Evolutionary conservation across 257 asterid genomes (phyloP).

Genomic region (Coffea eugenioides): DNA sequence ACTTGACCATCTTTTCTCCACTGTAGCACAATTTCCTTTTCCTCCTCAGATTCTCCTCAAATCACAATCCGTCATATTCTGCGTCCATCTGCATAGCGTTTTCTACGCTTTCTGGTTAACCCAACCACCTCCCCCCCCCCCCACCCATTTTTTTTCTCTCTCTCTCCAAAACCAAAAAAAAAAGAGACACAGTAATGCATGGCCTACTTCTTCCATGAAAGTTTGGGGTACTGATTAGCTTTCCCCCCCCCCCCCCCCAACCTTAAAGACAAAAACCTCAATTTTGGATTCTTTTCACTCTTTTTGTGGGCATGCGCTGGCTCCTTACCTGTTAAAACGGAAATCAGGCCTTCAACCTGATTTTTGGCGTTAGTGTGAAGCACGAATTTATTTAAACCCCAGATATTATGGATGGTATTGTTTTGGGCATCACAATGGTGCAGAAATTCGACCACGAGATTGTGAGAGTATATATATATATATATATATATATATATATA

Average conservation of each 20-base stretch:
- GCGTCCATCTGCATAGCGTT: background rate
- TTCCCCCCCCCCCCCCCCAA: too few species aligned
- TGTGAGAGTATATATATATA: too few species aligned
- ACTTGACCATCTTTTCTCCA: background rate
- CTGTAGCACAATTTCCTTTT: background rate
- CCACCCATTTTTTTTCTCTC: too few species aligned
- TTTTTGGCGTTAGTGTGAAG: background rate
- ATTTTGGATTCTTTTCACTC: background rate
- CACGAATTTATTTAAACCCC: background rate
- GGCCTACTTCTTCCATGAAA: background rate
- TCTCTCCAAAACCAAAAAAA: background rate
- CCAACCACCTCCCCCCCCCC: too few species aligned
- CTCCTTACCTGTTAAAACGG: too few species aligned
- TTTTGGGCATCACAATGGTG: background rate
- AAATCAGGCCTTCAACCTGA: background rate
- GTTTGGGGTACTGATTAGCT: background rate
- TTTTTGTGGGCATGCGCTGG: background rate
- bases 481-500: too few species aligned
- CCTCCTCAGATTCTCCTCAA: background rate
- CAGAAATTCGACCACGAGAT: background rate
- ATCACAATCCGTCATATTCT: constrained; percentile 3
- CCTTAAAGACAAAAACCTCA: background rate
- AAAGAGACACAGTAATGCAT: background rate
- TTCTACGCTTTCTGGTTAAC: background rate
- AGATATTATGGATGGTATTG: too few species aligned